Evolutionary conservation across 176 grass and related monocot genomes (phyloP).

Genomic region (Tillandsia fasciculata): DNA sequence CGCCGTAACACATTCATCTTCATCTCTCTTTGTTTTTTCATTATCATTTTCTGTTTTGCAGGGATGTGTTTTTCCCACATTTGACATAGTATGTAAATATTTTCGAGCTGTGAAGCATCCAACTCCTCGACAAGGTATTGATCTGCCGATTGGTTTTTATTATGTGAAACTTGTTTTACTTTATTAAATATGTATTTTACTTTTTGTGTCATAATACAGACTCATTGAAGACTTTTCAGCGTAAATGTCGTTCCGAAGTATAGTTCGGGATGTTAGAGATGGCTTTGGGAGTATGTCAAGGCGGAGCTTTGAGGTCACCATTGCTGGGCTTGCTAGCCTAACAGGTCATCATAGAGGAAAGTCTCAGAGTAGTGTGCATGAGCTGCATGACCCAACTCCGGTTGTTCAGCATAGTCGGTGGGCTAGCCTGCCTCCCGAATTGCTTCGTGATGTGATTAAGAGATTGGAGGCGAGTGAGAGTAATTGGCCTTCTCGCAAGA

Average conservation of each 20-base stretch:
- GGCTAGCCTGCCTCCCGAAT: conserved; percentile 86
- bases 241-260: conserved; percentile 91
- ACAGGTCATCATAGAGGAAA: conserved; percentile 52
- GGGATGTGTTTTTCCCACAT: neutral
- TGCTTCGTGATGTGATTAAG: conserved; percentile 71
- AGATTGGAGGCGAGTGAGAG: conserved; percentile 74
- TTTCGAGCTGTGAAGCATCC: neutral
- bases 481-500: conserved; percentile 71
- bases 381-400: conserved; percentile 36
- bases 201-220: neutral
- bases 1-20: neutral
- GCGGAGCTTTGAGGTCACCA: conserved; percentile 80
- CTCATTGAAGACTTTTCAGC: neutral
- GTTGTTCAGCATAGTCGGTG: conserved; percentile 55
- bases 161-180: neutral
- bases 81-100: neutral
- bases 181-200: neutral
- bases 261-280: conserved; percentile 87
- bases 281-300: conserved; percentile 74
- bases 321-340: conserved; percentile 63
- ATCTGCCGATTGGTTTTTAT: neutral
- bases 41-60: neutral
- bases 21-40: neutral
- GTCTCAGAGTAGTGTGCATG: conserved; percentile 49
- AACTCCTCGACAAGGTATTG: neutral